Percentiles rank a stretch among this genome's conserved stretches.
These are phyloP conservation scores for Lactarius deliciosus DNA, from an alignment of 768 basidiomycete species.

Conservation along the genomic window DNA sequence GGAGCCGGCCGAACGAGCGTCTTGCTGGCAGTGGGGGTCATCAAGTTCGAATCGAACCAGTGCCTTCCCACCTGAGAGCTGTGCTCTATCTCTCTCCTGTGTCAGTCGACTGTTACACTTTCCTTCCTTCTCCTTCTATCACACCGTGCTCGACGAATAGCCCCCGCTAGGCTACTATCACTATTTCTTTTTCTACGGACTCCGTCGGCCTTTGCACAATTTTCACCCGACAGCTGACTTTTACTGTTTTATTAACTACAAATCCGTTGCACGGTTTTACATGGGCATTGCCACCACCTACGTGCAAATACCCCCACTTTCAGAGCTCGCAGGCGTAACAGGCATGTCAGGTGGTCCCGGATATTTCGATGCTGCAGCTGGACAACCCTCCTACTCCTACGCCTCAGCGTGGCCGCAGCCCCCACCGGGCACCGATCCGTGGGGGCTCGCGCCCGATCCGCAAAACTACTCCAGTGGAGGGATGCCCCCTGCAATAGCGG, in stretches of 20 bases:
- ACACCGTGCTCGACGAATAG: conserved; percentile 11
- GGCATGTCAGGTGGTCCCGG: conserved; percentile 20
- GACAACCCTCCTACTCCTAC: conserved; percentile 11
- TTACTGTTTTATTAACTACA: conserved; percentile 3
- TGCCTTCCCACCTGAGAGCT: conserved; percentile 15
- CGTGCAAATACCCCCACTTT: conserved; percentile 11
- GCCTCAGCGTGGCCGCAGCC: conserved; percentile 10
- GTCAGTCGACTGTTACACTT: neutral
- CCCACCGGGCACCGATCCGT: conserved; percentile 14
- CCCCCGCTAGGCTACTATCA: neutral
- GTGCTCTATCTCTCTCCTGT: conserved; percentile 13
- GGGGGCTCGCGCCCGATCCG: conserved; percentile 14
- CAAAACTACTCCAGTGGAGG: conserved; percentile 22
- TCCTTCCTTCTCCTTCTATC: conserved; percentile 12
- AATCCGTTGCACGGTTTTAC: conserved; percentile 6
- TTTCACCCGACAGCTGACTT: conserved; percentile 4
- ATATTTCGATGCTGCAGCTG: conserved; percentile 14
- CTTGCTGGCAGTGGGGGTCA: neutral
- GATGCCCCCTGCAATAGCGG: conserved; percentile 14
- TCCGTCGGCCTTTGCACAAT: conserved; percentile 7
- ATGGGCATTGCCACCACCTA: conserved; percentile 19
- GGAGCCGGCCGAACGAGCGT: conserved; percentile 2
- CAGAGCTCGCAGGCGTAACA: conserved; percentile 15
- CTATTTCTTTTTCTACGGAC: conserved; percentile 10
- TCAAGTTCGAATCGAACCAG: neutral